Evolutionary conservation across 345 rosid species (phyloP).

Genomic region (Psidium guajava): DNA sequence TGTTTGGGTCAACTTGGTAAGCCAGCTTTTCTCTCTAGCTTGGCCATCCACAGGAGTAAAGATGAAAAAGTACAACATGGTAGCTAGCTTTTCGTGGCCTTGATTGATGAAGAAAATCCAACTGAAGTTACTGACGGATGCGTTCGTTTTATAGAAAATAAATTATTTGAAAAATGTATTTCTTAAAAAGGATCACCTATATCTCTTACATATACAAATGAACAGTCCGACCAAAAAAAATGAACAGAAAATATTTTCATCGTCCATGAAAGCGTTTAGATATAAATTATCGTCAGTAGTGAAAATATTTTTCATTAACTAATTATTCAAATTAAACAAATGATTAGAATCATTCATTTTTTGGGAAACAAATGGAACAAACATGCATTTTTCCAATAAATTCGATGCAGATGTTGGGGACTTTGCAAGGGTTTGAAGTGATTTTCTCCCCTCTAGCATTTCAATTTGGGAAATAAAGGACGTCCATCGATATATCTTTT

Average conservation of each 20-base stretch:
- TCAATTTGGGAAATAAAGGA: neutral
- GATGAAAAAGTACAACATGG: neutral
- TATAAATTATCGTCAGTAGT: too few relatives aligned
- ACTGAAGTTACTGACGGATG: neutral
- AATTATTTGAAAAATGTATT: too few relatives aligned
- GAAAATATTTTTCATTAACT: too few relatives aligned
- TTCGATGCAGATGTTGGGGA: neutral
- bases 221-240: too few relatives aligned
- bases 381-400: neutral
- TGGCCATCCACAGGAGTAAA: neutral
- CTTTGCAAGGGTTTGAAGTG: neutral
- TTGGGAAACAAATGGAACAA: accelerated
- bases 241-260: too few relatives aligned
- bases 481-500: neutral
- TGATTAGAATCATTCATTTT: too few relatives aligned
- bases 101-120: neutral
- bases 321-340: too few relatives aligned
- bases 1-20: neutral
- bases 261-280: too few relatives aligned
- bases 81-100: neutral
- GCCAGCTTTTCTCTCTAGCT: neutral
- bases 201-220: too few relatives aligned
- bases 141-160: neutral
- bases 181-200: too few relatives aligned
- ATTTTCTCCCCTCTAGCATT: neutral